phyloP scores from a whole-genome alignment of 495 filamentous ascomycete species.

The Chaetomidium leptoderma region DNA sequence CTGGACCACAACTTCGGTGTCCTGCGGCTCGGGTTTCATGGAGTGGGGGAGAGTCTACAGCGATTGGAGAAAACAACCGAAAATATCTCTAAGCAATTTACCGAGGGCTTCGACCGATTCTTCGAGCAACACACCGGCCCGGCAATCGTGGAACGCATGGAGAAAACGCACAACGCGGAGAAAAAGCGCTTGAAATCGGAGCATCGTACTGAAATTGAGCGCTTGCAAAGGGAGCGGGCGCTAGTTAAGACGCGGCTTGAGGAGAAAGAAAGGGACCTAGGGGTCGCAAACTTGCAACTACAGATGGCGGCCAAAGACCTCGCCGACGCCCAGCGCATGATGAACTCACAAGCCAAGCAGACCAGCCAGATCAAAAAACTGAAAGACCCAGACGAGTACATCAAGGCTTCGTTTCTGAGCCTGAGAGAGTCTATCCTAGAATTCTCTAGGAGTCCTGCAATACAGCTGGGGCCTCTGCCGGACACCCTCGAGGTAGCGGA shows the following conservation, averaged over 20 bases:
- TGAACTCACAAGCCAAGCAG: background rate
- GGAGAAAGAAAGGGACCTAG: background rate
- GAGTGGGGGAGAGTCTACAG: background rate
- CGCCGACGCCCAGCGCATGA: background rate
- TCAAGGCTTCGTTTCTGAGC: background rate
- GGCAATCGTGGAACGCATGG: background rate
- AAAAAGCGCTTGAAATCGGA: background rate
- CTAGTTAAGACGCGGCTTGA: background rate
- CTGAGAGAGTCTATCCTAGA: constrained; percentile 28
- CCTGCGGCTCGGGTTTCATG: background rate
- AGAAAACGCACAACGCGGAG: background rate
- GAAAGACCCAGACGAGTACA: background rate
- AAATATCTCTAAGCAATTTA: background rate
- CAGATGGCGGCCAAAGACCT: background rate
- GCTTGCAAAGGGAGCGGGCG: background rate
- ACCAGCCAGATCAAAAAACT: background rate
- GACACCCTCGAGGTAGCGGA: background rate
- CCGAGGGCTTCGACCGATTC: background rate
- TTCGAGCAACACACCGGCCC: background rate
- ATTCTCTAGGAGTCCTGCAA: constrained; percentile 3
- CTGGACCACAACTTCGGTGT: background rate
- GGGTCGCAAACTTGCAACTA: background rate
- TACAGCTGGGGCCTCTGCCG: constrained; percentile 1
- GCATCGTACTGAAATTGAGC: background rate
- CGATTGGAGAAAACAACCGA: background rate